Evolutionary conservation across 192 early-diverging fungal genomes (phyloP), one percentile per base, ranked within the genome.

Genomic region (Ambispora gerdemannii): DNA sequence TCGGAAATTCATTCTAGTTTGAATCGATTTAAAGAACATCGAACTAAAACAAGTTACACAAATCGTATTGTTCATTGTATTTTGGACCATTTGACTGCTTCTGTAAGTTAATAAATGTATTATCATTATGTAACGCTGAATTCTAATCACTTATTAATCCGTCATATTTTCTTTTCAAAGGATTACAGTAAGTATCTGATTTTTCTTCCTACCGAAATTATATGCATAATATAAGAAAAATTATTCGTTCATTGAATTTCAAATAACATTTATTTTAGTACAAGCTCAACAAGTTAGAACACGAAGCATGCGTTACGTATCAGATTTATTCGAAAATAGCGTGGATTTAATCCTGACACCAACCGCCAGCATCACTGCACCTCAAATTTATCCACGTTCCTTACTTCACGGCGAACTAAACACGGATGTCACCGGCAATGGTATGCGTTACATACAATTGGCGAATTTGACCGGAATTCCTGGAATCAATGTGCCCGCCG

Each of bases 391-490:
- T 19, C 20, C 72, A 4, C 72, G 75, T 0, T 81, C 84, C 4
- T 31, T 75, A 17, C 53, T 64, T 1, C 68, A 79, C 60, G 90
- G 88, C 25, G 77, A 83, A 61, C 74, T 75, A n/a, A 83, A 91
- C 70, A 79, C 82, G 31, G 63, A 72, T 10, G 76, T 81, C 43
- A 82, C 75, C 8, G 74, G 78, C 1, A 78, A 84, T 70, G 71
- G 73, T 3, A 88, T 90, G 86, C 81, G 80, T 35, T 91, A 84
- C 74, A 52, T 81, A 72, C 78, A 76, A 70, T 70, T 90, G 69
- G 86, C 81, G 20, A 91, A 91, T 63, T 75, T 89, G 7, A 77
- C 83, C 1, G 90, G 90, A 24, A 78, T 90, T 53, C 90, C 90
- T 11, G 87, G 80, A 8, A 77, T 89, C 20, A 76, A 77, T 10